Evolutionary conservation across 2,329 filamentous ascomycete species (phyloP).

Genomic region (Neofusicoccum ribis): DNA sequence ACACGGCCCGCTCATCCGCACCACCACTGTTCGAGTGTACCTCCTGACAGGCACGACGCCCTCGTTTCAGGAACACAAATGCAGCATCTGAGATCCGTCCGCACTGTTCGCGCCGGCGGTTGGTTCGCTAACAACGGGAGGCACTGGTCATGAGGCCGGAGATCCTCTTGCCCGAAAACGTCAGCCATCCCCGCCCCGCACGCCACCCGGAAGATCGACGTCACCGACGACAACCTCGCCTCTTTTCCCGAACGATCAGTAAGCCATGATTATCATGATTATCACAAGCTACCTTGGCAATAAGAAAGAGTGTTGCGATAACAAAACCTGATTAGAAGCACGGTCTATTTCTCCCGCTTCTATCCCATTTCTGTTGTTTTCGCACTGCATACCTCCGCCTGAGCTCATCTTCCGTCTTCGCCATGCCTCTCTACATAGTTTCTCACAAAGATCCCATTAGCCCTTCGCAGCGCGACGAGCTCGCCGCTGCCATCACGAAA

Average conservation of each 20-base stretch:
- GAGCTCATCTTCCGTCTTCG: constrained; percentile 11
- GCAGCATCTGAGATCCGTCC: neutral
- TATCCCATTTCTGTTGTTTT: too few relatives aligned
- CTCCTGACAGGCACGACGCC: neutral
- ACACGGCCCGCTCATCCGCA: neutral
- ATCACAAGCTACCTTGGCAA: constrained; percentile 27
- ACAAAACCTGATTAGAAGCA: too few relatives aligned
- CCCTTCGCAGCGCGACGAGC: constrained; percentile 36
- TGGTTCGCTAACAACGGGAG: constrained; percentile 1
- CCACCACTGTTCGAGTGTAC: neutral
- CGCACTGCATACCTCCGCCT: too few relatives aligned
- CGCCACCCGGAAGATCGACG: constrained; percentile 13
- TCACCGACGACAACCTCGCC: neutral
- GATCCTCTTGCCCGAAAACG: constrained; percentile 18
- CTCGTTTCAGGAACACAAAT: constrained; percentile 8
- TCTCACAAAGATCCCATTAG: constrained; percentile 39
- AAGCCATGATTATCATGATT: neutral
- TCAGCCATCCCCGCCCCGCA: constrained; percentile 13
- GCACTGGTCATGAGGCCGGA: constrained; percentile 3
- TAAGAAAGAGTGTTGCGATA: neutral
- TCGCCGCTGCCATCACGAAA: constrained; percentile 43
- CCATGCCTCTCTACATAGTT: constrained; percentile 49
- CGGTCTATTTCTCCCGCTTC: too few relatives aligned
- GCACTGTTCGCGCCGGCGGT: neutral
- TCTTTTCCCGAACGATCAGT: neutral